These are phyloP conservation scores for Monilinia fructicola DNA, from an alignment of 2,329 filamentous ascomycete species.

Conservation along the genomic window DNA sequence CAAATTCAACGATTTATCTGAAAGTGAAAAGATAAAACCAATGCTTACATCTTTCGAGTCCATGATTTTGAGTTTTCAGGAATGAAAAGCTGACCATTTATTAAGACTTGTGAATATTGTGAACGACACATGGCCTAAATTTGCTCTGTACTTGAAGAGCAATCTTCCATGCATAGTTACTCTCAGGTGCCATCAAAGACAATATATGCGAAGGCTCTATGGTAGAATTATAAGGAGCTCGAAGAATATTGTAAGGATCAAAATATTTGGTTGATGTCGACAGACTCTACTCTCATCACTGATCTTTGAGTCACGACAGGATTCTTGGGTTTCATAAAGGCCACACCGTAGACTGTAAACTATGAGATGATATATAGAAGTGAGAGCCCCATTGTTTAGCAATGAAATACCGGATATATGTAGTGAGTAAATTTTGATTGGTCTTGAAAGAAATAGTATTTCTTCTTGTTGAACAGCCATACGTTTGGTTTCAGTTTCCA, in stretches of 20 bases:
- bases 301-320: background rate
- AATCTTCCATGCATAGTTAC: rapidly evolving
- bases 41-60: background rate
- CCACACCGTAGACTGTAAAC: background rate
- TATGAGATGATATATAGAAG: background rate
- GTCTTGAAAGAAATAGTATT: background rate
- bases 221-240: background rate
- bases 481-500: background rate
- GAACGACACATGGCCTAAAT: rapidly evolving
- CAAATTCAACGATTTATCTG: background rate
- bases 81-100: background rate
- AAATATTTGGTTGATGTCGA: background rate
- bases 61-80: background rate
- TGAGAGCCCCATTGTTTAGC: background rate
- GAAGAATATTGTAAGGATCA: background rate
- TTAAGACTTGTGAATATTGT: background rate
- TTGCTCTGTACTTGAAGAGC: background rate
- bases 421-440: too few relatives aligned
- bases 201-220: background rate
- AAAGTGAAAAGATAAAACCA: background rate
- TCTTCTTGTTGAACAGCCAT: background rate
- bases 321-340: background rate
- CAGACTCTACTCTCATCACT: background rate
- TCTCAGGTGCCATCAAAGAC: too few relatives aligned
- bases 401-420: background rate